Conservation (phyloP, 345 rosid species). For the Corchorus olitorius region DNA sequence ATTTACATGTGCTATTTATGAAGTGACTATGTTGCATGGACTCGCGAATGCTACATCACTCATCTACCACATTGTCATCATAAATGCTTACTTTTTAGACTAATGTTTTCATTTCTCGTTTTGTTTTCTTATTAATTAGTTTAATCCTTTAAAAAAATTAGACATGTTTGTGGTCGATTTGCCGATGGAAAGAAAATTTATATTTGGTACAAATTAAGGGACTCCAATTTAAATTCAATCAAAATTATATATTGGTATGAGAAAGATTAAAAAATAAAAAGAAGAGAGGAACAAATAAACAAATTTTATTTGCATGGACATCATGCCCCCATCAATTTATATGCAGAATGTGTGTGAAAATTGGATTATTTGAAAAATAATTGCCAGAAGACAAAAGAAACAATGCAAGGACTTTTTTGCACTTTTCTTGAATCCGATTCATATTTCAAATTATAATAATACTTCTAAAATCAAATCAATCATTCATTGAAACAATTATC, state of each 20-base stretch:
- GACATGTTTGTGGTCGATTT: too few relatives aligned
- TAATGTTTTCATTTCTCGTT: too few relatives aligned
- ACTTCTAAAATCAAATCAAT: too few relatives aligned
- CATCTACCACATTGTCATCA: neutral
- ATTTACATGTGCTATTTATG: neutral
- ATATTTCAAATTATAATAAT: neutral
- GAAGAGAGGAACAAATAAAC: neutral
- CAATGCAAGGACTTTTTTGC: neutral
- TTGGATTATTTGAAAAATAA: conserved; percentile 2
- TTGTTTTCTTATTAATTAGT: too few relatives aligned
- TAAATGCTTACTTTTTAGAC: neutral
- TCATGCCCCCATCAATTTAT: neutral
- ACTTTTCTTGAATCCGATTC: neutral
- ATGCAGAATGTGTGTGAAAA: neutral
- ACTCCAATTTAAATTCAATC: too few relatives aligned
- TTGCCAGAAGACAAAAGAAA: neutral
- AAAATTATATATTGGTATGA: neutral
- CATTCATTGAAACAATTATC: too few relatives aligned
- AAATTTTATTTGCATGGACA: neutral
- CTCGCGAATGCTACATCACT: neutral
- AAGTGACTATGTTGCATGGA: neutral
- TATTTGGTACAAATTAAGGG: too few relatives aligned
- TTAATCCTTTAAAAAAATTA: too few relatives aligned
- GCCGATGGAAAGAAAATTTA: too few relatives aligned
- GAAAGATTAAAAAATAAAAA: neutral